Evolutionary conservation across 306 rosid genomes (phyloP).

Genomic region (Castanea mollissima): DNA sequence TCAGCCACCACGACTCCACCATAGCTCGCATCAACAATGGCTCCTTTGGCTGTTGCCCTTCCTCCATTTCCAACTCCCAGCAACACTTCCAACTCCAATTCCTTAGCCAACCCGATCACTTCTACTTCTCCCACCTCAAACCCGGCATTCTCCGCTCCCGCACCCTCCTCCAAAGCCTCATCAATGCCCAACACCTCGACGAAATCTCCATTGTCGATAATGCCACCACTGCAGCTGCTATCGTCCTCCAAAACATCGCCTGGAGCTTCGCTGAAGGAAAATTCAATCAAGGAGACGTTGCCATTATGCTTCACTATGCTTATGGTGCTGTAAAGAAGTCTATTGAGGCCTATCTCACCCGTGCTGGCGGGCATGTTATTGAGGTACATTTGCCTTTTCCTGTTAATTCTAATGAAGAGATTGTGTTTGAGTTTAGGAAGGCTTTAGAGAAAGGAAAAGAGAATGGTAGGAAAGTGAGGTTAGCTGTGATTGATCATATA

Average conservation of each 20-base stretch:
- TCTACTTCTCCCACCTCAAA: slow-evolving; percentile 74
- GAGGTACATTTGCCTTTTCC: slow-evolving; percentile 92
- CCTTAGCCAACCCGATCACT: slow-evolving; percentile 80
- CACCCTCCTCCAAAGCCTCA: slow-evolving; percentile 53
- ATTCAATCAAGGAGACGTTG: slow-evolving; percentile 68
- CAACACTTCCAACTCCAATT: slow-evolving; percentile 46
- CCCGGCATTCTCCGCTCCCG: slow-evolving; percentile 56
- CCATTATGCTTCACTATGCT: slow-evolving; percentile 85
- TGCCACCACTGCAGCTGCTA: slow-evolving; percentile 99
- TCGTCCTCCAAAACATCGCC: slow-evolving; percentile 76
- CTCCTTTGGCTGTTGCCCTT: slow-evolving; percentile 82
- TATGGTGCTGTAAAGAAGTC: slow-evolving; percentile 92
- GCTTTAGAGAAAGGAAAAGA: slow-evolving; percentile 72
- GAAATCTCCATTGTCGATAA: slow-evolving; percentile 91
- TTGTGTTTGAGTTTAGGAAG: slow-evolving; percentile 59
- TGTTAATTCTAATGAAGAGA: slow-evolving; percentile 63
- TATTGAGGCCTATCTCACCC: slow-evolving; percentile 78
- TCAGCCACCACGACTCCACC: slow-evolving; percentile 68
- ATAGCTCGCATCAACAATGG: slow-evolving; percentile 96
- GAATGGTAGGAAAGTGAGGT: slow-evolving; percentile 64
- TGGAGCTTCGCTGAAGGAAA: slow-evolving; percentile 74
- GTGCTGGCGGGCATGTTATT: slow-evolving; percentile 81
- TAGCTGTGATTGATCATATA: slow-evolving; percentile 93
- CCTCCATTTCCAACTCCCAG: slow-evolving; percentile 63
- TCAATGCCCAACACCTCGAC: slow-evolving; percentile 70